Evolutionary conservation across 495 filamentous ascomycete species (phyloP), one percentile per base, ranked within the genome.

Genomic region (Extremus antarcticus): DNA sequence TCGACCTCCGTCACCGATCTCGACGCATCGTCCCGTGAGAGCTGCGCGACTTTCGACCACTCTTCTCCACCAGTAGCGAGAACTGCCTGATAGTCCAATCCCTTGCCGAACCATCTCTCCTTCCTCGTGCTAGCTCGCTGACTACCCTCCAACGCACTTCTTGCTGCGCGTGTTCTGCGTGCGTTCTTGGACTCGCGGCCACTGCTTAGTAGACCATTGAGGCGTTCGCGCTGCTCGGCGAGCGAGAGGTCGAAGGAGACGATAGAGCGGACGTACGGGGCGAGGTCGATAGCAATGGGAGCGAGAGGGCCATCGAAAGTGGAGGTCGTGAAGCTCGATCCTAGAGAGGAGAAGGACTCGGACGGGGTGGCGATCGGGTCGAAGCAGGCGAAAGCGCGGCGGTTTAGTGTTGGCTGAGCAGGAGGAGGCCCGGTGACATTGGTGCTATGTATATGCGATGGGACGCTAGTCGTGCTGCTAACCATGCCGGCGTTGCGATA

Each of bases 141-240:
- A 0, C 88, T 83, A 17, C 90, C 90, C 62, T 94, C 90, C 0
- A 90, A 73, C 0, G 91, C 94, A 13, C 85, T 86, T 38, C 89
- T 78, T 24, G 87, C 86, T 20, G 88, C 79, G 41, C 90, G 72
- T 0, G 92, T 96, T 0, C 76, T 90, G 22, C 92, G 72, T 63
- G 81, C 76, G 17, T 80, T 76, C 66, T 89, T 90, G 13, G 71
- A 70, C 9, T 63, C 64, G 22, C 68, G 20, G 8, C 39, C 73
- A 2, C 72, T 76, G 16, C 74, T 76, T 29, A 78, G 78, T 1
- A 91, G 63, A 15, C 70, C 79, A 55, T 82, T 82, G 1, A 87
- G 63, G 16, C 75, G 76, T 15, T 80, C 59, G 0, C 90, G 76
- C 57, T 87, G 78, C 57, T 83, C 74, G 48, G 86, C 81, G 0